phyloP scores from a whole-genome alignment of 108 stramenopile genomes.

The Cyclotella sp. region DNA sequence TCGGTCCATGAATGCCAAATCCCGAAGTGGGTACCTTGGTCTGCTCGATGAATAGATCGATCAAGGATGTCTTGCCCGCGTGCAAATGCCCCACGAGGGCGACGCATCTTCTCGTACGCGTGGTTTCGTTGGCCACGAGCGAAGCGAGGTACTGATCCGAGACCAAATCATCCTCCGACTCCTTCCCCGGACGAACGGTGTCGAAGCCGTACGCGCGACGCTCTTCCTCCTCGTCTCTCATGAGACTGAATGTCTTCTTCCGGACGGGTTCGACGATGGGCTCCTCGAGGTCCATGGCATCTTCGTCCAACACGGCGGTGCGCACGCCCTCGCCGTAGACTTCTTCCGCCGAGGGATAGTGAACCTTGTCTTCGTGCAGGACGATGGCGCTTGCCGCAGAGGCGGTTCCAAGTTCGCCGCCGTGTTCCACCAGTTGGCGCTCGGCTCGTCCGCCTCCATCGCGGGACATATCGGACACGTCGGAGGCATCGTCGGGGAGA shows the following conservation, averaged over 20 bases:
- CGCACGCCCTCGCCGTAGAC: constrained; percentile 93
- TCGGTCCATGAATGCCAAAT: constrained; percentile 48
- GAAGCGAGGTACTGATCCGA: constrained; percentile 68
- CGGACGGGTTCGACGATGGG: constrained; percentile 95
- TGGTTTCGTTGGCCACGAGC: constrained; percentile 75
- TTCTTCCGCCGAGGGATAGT: constrained; percentile 97
- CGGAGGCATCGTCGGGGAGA: constrained; percentile 76
- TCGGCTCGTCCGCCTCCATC: constrained; percentile 46
- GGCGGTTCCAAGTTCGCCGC: constrained; percentile 32
- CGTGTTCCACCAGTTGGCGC: constrained; percentile 45
- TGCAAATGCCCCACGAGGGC: constrained; percentile 96
- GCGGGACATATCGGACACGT: constrained; percentile 63
- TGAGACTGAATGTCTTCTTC: constrained; percentile 73
- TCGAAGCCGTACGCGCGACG: constrained; percentile 39
- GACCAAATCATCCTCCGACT: constrained; percentile 42
- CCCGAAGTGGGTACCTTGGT: constrained; percentile 44
- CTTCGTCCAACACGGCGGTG: constrained; percentile 98
- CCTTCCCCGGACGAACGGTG: constrained; percentile 30
- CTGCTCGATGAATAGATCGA: constrained; percentile 87
- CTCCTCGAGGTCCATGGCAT: constrained; percentile 96
- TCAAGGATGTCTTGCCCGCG: constrained; percentile 93
- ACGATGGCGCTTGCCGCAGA: constrained; percentile 88
- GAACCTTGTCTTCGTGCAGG: constrained; percentile 98
- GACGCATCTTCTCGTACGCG: constrained; percentile 76
- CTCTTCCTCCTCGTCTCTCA: constrained; percentile 49